Evolutionary conservation across 768 basidiomycete genomes (phyloP), one percentile per base, ranked within the genome.

Genomic region (Trametes cingulata): DNA sequence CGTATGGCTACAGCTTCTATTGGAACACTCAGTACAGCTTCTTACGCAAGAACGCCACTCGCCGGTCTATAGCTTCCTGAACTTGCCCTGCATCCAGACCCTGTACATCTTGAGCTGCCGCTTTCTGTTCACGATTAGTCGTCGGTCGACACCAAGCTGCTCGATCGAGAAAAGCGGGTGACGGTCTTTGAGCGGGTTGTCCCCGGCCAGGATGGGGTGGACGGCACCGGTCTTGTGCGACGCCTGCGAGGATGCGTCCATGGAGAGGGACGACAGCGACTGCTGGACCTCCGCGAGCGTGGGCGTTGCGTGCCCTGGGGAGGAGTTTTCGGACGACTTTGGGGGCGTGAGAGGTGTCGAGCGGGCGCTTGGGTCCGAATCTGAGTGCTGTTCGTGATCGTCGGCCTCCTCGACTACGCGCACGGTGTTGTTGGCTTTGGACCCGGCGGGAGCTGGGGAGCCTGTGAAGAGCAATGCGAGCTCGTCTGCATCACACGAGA

Each of bases 61-160:
- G 29, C 29, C 29, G 29, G 29, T 5, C 29, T 46, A 63, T 47
- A 79, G 39, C 71, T 88, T 91, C 59, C 78, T 77, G 69, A 93
- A 93, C 69, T 87, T 89, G 0, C 85, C 91, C 73, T 95, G 93
- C 86, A 95, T 85, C 93, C 93, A 96, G 0, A 95, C 90, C 46
- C 97, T 80, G 71, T 96, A 98, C 97, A 99, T 99, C 74, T 96
- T 96, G 51, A 97, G 75, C 75, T 95, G 90, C 59, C 92, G 80
- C 75, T 97, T 98, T 46, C 97, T 81, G 69, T 99, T 99, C 52
- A 99, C 87, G 43, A 98, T 79, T 56, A 99, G 75, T 42, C 97
- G 81, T 7, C 95, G 79, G 76, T 99, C 97, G 6, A 95, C 84
- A 2, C 94, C 95, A 2, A 98, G 80, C 68, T 93, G 91, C 56